These are phyloP conservation scores for Entelexis paramagnoliae DNA, from an alignment of 1,139 yeast species.

Conservation along the genomic window DNA sequence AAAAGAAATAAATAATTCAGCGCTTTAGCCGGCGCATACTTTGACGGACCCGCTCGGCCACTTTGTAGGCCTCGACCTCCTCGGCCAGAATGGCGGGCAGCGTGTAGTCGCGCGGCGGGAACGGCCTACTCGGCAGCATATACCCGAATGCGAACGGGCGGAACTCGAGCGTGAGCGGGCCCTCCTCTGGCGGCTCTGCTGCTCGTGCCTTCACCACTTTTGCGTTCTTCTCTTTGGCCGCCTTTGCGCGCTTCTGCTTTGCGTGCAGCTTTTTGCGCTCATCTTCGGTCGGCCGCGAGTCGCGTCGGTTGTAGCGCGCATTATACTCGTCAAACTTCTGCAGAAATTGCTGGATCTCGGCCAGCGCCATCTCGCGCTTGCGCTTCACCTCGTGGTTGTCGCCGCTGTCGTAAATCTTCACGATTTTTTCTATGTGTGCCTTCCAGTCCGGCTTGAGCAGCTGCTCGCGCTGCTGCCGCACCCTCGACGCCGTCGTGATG, in stretches of 20 bases:
- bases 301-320: conserved; percentile 13
- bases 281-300: conserved; percentile 2
- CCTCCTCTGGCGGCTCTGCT: neutral
- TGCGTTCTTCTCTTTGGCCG: neutral
- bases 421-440: conserved; percentile 42
- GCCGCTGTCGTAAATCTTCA: conserved; percentile 41
- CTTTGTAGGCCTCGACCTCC: conserved; percentile 16
- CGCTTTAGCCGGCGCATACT: neutral
- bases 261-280: conserved; percentile 3
- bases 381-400: conserved; percentile 41
- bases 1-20: neutral
- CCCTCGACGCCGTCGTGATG: conserved; percentile 43
- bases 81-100: conserved; percentile 10
- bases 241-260: neutral
- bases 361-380: conserved; percentile 45
- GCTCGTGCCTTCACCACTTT: neutral
- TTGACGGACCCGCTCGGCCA: neutral
- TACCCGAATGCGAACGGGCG: conserved; percentile 21
- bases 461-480: conserved; percentile 38
- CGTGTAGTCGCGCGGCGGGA: conserved; percentile 20
- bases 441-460: conserved; percentile 50
- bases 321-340: conserved; percentile 20
- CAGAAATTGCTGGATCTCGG: conserved; percentile 42
- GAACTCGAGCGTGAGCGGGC: conserved; percentile 6
- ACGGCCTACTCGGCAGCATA: conserved; percentile 21